phyloP scores from a whole-genome alignment of 2,329 filamentous ascomycete species.

The Clarireedia paspali region DNA sequence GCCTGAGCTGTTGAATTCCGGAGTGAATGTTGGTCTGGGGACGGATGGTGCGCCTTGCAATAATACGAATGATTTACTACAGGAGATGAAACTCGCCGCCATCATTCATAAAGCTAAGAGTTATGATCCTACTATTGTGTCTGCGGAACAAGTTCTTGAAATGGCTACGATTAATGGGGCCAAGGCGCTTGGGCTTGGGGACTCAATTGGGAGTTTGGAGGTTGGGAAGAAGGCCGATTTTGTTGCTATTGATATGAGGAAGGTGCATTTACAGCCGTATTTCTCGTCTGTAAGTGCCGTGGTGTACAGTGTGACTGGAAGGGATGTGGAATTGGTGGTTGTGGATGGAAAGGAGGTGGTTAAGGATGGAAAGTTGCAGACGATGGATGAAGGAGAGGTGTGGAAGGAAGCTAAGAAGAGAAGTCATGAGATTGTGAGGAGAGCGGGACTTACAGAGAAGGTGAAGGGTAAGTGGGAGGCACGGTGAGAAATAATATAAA shows the following conservation, averaged over 20 bases:
- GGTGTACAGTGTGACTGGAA: constrained; percentile 25
- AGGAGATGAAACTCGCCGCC: no score
- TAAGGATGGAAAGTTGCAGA: no score
- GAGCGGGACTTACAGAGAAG: constrained; percentile 31
- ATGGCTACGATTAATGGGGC: no score
- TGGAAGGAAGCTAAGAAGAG: constrained; percentile 32
- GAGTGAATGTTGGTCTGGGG: constrained; percentile 39
- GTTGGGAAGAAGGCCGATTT: constrained; percentile 51
- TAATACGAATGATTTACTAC: constrained; percentile 38
- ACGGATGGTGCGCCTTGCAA: constrained; percentile 43
- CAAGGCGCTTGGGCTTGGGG: no score
- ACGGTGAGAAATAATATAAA: no score
- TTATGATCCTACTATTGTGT: no score
- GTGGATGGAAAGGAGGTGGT: no score
- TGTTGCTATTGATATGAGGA: constrained; percentile 37
- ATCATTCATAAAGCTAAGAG: no score
- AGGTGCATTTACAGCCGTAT: constrained; percentile 9
- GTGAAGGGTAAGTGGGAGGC: constrained; percentile 31
- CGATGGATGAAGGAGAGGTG: constrained; percentile 34
- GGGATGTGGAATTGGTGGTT: no score
- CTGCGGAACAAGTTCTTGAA: no score
- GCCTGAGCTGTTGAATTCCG: no score
- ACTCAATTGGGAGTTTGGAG: constrained; percentile 21
- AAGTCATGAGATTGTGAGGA: constrained; percentile 31
- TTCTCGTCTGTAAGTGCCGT: constrained; percentile 32